Evolutionary conservation across 108 stramenopile species (phyloP), one percentile per base, ranked within the genome.

Genomic region (Parmales sp.): DNA sequence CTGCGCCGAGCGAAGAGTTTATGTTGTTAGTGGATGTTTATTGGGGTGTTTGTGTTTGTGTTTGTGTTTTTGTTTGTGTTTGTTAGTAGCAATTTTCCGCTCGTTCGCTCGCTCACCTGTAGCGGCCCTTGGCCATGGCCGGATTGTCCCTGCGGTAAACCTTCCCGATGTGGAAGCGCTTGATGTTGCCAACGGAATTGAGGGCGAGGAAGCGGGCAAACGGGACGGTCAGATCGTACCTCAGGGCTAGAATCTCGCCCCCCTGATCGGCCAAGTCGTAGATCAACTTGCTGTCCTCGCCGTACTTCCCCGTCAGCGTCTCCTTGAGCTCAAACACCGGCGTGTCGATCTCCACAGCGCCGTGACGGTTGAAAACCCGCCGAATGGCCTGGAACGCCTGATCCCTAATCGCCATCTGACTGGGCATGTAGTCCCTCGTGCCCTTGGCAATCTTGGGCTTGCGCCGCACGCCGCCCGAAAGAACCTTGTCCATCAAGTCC

Each of bases 261-360:
- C 93, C 93, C 69, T 94, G 93, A 67, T 94, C 93, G 11, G 90
- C 90, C 51, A 94, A 77, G 66, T 94, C 90, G 71, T 94, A 94
- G 72, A 94, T 94, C 18, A 94, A 83, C 60, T 83, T 87, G 72
- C 78, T 80, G 67, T 94, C 93, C 76, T 94, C 93, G 11, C 93
- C 93, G 73, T 94, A 92, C 70, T 92, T 94, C 19, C 93, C 93
- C n/a, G 89, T 91, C 20, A 94, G 69, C 25, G 90, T 91, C 50
- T 91, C 90, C 74, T 85, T 85, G 18, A 91, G 82, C 77, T 94
- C 93, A 45, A 92, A 90, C 7, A 94, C 90, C 5, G 93, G 92
- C n/a, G 92, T 93, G 64, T 93, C 92, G 66, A 94, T 94, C 66
- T 90, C 88, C 26, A 91, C 90, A 11, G 90, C 92, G 8, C 92